Percentiles rank a stretch among this genome's conserved stretches.
Evolutionary conservation across 2,329 filamentous ascomycete species (phyloP).

Genomic region (Orbilia quercus): DNA sequence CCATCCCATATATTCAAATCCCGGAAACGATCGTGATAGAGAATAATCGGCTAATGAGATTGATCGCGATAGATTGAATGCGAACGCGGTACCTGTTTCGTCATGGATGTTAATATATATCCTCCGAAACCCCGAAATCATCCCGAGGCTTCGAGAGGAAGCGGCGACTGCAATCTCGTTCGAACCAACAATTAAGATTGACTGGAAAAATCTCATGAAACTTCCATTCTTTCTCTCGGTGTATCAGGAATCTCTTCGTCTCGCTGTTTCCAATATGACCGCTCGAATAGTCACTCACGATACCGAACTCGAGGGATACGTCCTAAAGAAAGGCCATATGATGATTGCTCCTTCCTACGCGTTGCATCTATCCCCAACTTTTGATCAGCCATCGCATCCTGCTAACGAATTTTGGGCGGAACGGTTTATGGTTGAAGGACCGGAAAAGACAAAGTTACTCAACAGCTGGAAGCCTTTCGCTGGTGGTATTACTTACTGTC

Average conservation of each 20-base stretch:
- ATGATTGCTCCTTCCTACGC: constrained; percentile 37
- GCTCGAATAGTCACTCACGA: constrained; percentile 32
- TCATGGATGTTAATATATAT: constrained; percentile 41
- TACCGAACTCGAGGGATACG: constrained; percentile 31
- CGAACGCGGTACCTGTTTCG: constrained; percentile 19
- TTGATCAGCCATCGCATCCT: constrained; percentile 35
- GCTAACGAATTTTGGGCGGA: constrained; percentile 45
- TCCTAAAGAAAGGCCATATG: constrained; percentile 38
- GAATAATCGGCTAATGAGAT: not conserved
- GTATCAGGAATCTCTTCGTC: constrained; percentile 36
- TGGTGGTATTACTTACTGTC: constrained; percentile 35
- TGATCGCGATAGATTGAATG: constrained; percentile 14
- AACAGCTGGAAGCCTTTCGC: constrained; percentile 52
- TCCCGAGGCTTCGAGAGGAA: constrained; percentile 30
- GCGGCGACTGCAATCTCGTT: constrained; percentile 25
- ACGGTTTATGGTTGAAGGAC: constrained; percentile 35
- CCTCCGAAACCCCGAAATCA: constrained; percentile 26
- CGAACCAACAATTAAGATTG: constrained; percentile 14
- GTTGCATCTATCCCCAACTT: constrained; percentile 28
- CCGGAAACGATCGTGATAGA: no score
- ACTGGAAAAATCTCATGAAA: constrained; percentile 22
- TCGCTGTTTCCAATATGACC: constrained; percentile 40
- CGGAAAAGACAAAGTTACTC: constrained; percentile 31
- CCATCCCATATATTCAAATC: no score
- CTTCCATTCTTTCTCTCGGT: constrained; percentile 32